Percentiles rank a stretch among this genome's conserved stretches.
These are phyloP conservation scores for Magnolia sinica DNA, from an alignment of 164 flowering plant genomes.

Conservation along the genomic window DNA sequence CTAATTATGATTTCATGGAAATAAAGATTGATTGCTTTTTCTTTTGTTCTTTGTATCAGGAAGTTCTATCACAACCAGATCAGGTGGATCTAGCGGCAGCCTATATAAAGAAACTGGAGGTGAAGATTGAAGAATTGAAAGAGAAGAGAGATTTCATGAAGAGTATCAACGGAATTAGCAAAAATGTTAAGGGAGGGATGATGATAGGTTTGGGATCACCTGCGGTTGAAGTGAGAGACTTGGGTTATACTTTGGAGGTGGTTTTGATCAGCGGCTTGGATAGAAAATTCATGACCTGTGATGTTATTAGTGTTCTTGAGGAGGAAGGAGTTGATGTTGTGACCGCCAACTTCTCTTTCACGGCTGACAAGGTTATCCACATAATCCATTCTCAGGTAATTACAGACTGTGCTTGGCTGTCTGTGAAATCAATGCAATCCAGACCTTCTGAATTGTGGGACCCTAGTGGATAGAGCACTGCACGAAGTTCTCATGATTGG, in stretches of 20 bases:
- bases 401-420: background rate
- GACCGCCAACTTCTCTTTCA: conserved; percentile 29
- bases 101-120: conserved; percentile 35
- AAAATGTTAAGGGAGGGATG: background rate
- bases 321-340: conserved; percentile 55
- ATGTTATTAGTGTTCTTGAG: conserved; percentile 39
- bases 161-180: background rate
- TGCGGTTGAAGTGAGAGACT: conserved; percentile 38
- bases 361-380: conserved; percentile 34
- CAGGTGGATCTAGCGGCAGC: conserved; percentile 31
- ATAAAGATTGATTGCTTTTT: background rate
- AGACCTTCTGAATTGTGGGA: too few species aligned
- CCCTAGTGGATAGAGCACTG: too few species aligned
- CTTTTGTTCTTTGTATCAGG: conserved; percentile 14
- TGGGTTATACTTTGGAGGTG: conserved; percentile 41
- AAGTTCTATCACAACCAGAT: conserved; percentile 28
- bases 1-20: background rate
- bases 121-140: conserved; percentile 34
- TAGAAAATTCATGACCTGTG: conserved; percentile 35
- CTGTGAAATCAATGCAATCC: too few species aligned
- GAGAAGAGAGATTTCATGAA: conserved; percentile 23
- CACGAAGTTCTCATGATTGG: background rate
- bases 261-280: conserved; percentile 31
- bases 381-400: conserved; percentile 46
- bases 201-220: conserved; percentile 21